Evolutionary conservation across 257 asterid genomes (phyloP).

Genomic region (Petunia secreta): DNA sequence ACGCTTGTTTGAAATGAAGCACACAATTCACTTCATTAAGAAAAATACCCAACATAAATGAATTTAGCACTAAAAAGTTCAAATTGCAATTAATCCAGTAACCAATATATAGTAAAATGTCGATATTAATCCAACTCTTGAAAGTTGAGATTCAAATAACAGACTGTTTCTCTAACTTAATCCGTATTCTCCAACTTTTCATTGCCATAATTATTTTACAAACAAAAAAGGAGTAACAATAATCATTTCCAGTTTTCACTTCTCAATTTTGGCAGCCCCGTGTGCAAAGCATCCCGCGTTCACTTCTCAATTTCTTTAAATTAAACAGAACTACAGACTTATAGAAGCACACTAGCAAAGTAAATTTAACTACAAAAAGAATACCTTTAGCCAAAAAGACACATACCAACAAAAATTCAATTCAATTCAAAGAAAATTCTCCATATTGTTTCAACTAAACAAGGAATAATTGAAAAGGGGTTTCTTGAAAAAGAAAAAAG

Average conservation of each 20-base stretch:
- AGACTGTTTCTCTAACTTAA: no score
- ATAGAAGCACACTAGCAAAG: neutral
- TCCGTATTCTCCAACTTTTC: neutral
- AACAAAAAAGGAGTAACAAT: neutral
- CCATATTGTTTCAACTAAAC: neutral
- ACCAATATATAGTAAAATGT: no score
- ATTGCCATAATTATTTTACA: conserved; percentile 12
- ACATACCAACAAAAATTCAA: neutral
- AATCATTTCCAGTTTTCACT: neutral
- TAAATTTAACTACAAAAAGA: neutral
- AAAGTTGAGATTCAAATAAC: no score
- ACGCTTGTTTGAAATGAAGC: no score
- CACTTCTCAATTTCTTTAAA: neutral
- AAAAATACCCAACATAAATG: no score
- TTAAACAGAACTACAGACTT: no score
- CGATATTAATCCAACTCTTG: no score
- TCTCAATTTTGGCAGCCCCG: neutral
- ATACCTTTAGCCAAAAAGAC: neutral
- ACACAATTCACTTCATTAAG: no score
- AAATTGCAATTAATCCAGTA: no score
- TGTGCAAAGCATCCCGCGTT: neutral
- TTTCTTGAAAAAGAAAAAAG: neutral
- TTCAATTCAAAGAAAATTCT: neutral
- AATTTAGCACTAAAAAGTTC: no score
- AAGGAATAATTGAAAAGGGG: conserved; percentile 4